These are phyloP conservation scores for Dendrostoma leiphaemia DNA, from an alignment of 2,329 filamentous ascomycete genomes.

Conservation along the genomic window DNA sequence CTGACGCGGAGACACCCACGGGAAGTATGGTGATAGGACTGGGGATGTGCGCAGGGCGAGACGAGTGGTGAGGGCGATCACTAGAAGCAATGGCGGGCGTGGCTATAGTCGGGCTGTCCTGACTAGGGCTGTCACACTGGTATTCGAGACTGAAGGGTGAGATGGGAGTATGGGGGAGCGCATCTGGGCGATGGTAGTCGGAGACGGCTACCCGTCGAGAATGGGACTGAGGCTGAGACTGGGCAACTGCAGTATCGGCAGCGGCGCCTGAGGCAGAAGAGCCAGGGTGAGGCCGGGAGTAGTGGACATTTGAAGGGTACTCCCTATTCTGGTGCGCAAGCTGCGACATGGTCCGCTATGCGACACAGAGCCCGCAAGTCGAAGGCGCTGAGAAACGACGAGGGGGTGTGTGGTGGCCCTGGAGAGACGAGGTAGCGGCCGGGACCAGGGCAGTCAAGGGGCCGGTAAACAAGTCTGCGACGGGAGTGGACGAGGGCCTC, in stretches of 20 bases:
- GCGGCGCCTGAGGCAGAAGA: background rate
- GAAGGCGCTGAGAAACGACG: conserved; percentile 2
- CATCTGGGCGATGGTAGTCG: conserved; percentile 17
- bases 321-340: conserved; percentile 46
- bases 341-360: conserved; percentile 53
- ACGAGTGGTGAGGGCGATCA: conserved; percentile 3
- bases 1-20: conserved; percentile 23
- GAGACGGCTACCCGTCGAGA: background rate
- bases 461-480: background rate
- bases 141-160: conserved; percentile 18
- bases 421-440: background rate
- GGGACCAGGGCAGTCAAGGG: conserved; percentile 1
- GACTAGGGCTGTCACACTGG: conserved; percentile 25
- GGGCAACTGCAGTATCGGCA: conserved; percentile 1
- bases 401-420: conserved; percentile 2
- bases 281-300: conserved; percentile 14
- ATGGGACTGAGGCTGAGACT: conserved; percentile 10
- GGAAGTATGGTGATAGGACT: conserved; percentile 26
- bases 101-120: conserved; percentile 48
- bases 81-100: conserved; percentile 26
- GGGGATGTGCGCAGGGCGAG: conserved; percentile 18
- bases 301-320: conserved; percentile 34
- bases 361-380: conserved; percentile 19
- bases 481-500: background rate
- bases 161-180: conserved; percentile 12